phyloP scores from a whole-genome alignment of 106 monocot genomes.

The Dioscorea dumetorum region DNA sequence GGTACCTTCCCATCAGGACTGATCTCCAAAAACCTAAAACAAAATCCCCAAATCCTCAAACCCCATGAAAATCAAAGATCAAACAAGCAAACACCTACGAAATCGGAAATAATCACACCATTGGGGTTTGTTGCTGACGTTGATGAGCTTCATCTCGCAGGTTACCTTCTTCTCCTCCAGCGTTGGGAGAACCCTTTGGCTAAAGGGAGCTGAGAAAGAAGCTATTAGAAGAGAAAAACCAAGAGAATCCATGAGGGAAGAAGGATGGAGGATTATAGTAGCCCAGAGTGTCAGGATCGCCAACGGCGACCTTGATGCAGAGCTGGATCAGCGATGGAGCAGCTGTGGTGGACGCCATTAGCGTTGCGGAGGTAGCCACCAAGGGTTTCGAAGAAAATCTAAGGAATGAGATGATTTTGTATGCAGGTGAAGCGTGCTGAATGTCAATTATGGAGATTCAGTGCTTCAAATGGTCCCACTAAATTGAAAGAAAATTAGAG shows the following conservation, averaged over 20 bases:
- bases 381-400: no score
- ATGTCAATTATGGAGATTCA: no score
- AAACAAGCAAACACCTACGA: no score
- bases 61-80: background rate
- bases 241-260: background rate
- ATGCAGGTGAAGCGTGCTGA: no score
- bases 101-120: slow-evolving; percentile 15
- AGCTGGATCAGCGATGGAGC: slow-evolving; percentile 28
- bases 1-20: slow-evolving; percentile 35
- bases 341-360: background rate
- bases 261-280: slow-evolving; percentile 27
- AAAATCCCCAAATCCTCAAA: background rate
- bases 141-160: slow-evolving; percentile 61
- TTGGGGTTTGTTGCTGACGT: slow-evolving; percentile 66
- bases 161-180: slow-evolving; percentile 91
- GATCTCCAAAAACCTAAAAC: no score
- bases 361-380: background rate
- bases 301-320: slow-evolving; percentile 39
- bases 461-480: no score
- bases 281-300: slow-evolving; percentile 29
- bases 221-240: background rate
- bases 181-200: slow-evolving; percentile 68
- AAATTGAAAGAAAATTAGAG: no score
- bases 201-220: slow-evolving; percentile 50
- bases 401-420: no score